Base-by-base conservation (phyloP, 1,284 basidiomycete species). In the Puccinia novopanici region DNA sequence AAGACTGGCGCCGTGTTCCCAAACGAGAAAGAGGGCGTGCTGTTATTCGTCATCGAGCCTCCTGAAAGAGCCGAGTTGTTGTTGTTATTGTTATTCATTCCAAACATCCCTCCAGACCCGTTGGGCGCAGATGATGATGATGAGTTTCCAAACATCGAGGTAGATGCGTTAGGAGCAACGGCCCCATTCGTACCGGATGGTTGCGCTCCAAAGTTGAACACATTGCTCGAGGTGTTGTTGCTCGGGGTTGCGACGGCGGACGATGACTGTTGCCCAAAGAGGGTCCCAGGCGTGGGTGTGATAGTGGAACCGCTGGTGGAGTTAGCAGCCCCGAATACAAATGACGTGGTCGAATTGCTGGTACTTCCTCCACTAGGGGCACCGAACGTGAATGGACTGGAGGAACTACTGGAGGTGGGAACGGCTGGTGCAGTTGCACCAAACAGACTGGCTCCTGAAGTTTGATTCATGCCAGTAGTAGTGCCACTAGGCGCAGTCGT, bases 131-230 rank as follows among this genome's bases (percentile, higher is more conserved):
- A 24, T 22, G 50, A 37, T 3, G 45, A 17, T n/a, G n/a, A n/a
- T n/a, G n/a, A n/a, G 27, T 12, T 40, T 52, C 70, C 70, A 55
- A 54, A 72, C 15, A 37, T 34, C 13, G 50, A 72, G 19, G 13
- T 30, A 22, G 19, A 3, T 5, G 57, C 12, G 34, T 27, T 27
- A 13, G 24, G 4, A 27, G 57, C 9, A 22, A 17, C 50, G 42
- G n/a, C 24, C 15, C 67, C 67, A 72, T 72, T 55, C 17, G 50
- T 40, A 37, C 5, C 55, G 1, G 70, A 54, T 12, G 70, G 50
- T 12, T 52, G 34, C 12, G 70, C 19, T 3, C 73, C 73, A 50
- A 75, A 75, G 50, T 45, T 65, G 54, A 75, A 75, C 19, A 75
- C 30, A 22, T 50, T 63, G 30, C 24, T 50, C 27, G 73, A 50